A percentile compares a stretch with the other conserved stretches of the same genome.
These are phyloP conservation scores for Syzygium malaccense DNA, from an alignment of 441 rosid genomes.

Conservation along the genomic window DNA sequence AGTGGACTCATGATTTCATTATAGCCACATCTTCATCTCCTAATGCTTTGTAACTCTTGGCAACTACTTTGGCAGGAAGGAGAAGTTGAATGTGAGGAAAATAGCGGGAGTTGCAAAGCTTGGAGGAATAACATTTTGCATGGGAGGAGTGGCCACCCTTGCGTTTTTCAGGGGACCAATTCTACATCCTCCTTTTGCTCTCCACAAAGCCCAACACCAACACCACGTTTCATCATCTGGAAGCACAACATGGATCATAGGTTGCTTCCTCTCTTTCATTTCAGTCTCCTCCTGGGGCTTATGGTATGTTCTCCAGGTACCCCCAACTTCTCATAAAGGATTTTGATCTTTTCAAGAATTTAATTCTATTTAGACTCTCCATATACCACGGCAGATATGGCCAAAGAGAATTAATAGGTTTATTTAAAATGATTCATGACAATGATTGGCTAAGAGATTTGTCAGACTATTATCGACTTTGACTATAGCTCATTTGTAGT, in stretches of 20 bases:
- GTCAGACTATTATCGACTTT: neutral
- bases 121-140: neutral
- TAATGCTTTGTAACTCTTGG: neutral
- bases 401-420: neutral
- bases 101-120: neutral
- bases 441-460: neutral
- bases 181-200: neutral
- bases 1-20: neutral
- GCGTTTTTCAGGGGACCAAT: neutral
- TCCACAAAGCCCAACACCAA: neutral
- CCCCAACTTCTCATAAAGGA: neutral
- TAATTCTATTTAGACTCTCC: neutral
- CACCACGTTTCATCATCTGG: neutral
- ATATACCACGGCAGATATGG: neutral
- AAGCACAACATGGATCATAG: neutral
- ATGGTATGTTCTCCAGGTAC: neutral
- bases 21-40: neutral
- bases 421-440: neutral
- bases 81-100: neutral
- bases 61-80: neutral
- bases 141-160: neutral
- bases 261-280: neutral
- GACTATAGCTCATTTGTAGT: neutral
- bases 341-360: neutral
- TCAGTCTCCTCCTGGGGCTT: neutral